These are phyloP conservation scores for Solanum bulbocastanum DNA, from an alignment of 257 asterid species.

Conservation along the genomic window DNA sequence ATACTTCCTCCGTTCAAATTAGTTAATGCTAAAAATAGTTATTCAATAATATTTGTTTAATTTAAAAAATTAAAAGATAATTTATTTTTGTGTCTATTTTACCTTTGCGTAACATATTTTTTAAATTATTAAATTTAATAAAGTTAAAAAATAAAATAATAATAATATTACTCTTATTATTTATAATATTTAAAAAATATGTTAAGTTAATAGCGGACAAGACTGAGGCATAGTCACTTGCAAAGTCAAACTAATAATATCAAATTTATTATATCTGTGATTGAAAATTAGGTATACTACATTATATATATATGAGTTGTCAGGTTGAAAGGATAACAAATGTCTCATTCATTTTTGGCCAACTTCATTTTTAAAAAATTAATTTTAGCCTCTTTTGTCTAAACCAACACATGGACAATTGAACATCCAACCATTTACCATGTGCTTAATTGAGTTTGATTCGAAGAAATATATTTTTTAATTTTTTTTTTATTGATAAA, in stretches of 20 bases:
- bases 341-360: neutral
- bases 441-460: neutral
- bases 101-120: too few relatives aligned
- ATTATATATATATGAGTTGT: neutral
- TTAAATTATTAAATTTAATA: too few relatives aligned
- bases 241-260: neutral
- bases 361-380: neutral
- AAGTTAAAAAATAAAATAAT: too few relatives aligned
- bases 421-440: neutral
- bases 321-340: neutral
- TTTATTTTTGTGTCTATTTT: too few relatives aligned
- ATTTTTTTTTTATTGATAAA: neutral
- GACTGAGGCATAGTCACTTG: neutral
- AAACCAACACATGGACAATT: neutral
- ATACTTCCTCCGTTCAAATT: fast-evolving
- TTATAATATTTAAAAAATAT: too few relatives aligned
- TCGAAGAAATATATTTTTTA: neutral
- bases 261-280: neutral
- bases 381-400: neutral
- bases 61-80: too few relatives aligned
- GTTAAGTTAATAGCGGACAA: too few relatives aligned
- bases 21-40: too few relatives aligned
- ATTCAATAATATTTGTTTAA: fast-evolving
- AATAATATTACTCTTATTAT: too few relatives aligned
- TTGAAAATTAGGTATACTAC: neutral